Base-by-base conservation (phyloP, 352 stramenopile species). In the Phytophthora pluvialis region DNA sequence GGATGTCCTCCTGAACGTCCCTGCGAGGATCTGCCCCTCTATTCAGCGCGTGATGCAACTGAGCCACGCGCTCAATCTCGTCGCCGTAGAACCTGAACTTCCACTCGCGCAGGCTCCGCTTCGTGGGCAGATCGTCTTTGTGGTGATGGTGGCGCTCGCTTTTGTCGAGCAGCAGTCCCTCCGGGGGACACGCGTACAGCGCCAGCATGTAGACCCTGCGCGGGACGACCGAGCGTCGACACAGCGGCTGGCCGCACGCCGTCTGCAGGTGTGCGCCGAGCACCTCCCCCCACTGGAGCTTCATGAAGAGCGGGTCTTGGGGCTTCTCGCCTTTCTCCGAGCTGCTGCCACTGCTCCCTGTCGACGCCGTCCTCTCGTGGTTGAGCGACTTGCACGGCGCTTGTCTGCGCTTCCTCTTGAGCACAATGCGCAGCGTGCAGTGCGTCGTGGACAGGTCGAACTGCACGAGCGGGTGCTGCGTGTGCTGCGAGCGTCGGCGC, bases 261-360 rank as follows among this genome's bases (percentile, higher is more conserved):
- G 70, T 82, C 46, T 78, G 56, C 38, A 88, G 53, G 53, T 86
- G 77, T 3, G 63, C 77, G 29, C 79, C 79, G 2, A 88, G 70
- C 16, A 88, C 77, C 32, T 88, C 79, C 5, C 55, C 48, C 79
- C 79, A 88, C 16, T 43, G 26, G 36, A 86, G 57, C 25, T 63
- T 43, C 33, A 71, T 52, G 43, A 67, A 67, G 16, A 67, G 31
- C 0, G 35, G 29, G 42, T 66, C 43, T 35, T 25, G 0, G 0
- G 57, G 29, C n/a, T 55, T 57, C 15, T 71, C 61, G 5, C 29
- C 9, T 32, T 67, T 55, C 3, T 67, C 56, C 1, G 61, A 58
- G 26, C 55, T 64, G 18, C 56, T 71, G 25, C 61, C 60, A 16
- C 48, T 71, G 28, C 40, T 70, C 10, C 44, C 39, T 9, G 39